Percentiles rank a stretch among this genome's conserved stretches.
phyloP scores from a whole-genome alignment of 495 filamentous ascomycete species.

The Ascodesmis nigricans region DNA sequence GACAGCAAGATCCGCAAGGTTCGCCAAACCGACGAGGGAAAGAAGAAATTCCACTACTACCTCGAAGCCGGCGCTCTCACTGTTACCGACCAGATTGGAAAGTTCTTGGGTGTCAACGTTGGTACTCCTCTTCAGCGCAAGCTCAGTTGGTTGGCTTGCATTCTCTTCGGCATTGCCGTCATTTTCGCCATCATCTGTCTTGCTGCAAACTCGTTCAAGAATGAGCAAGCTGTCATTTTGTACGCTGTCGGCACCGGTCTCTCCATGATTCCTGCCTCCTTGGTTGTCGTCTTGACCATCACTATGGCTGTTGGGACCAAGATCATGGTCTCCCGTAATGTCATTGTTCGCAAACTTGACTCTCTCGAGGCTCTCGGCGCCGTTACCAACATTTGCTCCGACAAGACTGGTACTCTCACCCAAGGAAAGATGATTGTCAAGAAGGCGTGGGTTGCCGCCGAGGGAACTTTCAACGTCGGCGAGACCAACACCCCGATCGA shows the following conservation, averaged over 20 bases:
- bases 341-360: conserved; percentile 31
- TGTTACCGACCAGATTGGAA: conserved; percentile 39
- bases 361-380: conserved; percentile 39
- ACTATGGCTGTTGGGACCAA: conserved; percentile 34
- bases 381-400: conserved; percentile 51
- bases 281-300: conserved; percentile 34
- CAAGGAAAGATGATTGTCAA: conserved; percentile 41
- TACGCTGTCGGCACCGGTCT: conserved; percentile 38
- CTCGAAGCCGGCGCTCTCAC: conserved; percentile 47
- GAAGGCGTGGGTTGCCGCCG: conserved; percentile 31
- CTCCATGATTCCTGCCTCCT: conserved; percentile 33
- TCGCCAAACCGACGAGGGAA: conserved; percentile 34
- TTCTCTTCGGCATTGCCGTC: conserved; percentile 29
- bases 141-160: conserved; percentile 29
- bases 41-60: conserved; percentile 42
- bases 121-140: conserved; percentile 33
- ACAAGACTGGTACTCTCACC: conserved; percentile 51
- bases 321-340: conserved; percentile 29
- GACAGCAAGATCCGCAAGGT: conserved; percentile 29
- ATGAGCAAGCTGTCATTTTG: conserved; percentile 28
- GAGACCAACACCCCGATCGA: conserved; percentile 34
- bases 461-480: conserved; percentile 38
- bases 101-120: conserved; percentile 46
- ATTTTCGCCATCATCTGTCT: conserved; percentile 31
- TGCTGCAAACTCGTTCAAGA: conserved; percentile 28